Evolutionary conservation across 495 filamentous ascomycete genomes (phyloP).

Genomic region (Xeromyces bisporus): DNA sequence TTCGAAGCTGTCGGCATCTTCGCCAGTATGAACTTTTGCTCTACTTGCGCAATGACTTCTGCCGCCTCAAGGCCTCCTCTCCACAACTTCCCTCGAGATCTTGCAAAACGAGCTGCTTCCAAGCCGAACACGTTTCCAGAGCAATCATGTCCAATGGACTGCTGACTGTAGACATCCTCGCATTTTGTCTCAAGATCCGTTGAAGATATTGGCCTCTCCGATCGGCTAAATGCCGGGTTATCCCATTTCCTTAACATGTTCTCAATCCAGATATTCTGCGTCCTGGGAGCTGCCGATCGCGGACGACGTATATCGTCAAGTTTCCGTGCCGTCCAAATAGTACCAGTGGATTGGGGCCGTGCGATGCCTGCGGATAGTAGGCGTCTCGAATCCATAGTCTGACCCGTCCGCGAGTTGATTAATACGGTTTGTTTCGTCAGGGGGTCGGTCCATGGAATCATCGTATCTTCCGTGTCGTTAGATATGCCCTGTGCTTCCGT

Average conservation of each 20-base stretch:
- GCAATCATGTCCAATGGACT: conserved; percentile 1
- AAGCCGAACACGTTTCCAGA: conserved; percentile 4
- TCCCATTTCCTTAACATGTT: conserved; percentile 33
- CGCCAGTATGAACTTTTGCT: conserved; percentile 74
- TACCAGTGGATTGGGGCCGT: conserved; percentile 11
- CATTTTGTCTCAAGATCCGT: conserved; percentile 6
- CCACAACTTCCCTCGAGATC: conserved; percentile 41
- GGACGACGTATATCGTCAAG: conserved; percentile 4
- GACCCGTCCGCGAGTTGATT: conserved; percentile 47
- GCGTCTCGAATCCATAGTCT: conserved; percentile 17
- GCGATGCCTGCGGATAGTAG: neutral
- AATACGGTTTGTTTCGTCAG: conserved; percentile 38
- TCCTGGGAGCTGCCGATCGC: conserved; percentile 3
- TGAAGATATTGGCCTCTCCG: conserved; percentile 32
- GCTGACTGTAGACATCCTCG: neutral
- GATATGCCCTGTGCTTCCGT: too few species aligned
- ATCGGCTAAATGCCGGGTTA: conserved; percentile 42
- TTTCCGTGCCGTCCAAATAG: conserved; percentile 1
- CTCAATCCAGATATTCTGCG: conserved; percentile 18
- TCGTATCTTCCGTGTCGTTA: conserved; percentile 13
- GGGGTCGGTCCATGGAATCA: conserved; percentile 53
- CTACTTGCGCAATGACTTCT: conserved; percentile 63
- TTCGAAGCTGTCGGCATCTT: conserved; percentile 27
- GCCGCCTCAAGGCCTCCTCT: conserved; percentile 46
- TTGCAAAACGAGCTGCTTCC: conserved; percentile 6